A percentile compares a stretch with the other conserved stretches of the same genome.
Evolutionary conservation across 139 green algal species (phyloP).

Genomic region (Chlamydomonas eustigma): DNA sequence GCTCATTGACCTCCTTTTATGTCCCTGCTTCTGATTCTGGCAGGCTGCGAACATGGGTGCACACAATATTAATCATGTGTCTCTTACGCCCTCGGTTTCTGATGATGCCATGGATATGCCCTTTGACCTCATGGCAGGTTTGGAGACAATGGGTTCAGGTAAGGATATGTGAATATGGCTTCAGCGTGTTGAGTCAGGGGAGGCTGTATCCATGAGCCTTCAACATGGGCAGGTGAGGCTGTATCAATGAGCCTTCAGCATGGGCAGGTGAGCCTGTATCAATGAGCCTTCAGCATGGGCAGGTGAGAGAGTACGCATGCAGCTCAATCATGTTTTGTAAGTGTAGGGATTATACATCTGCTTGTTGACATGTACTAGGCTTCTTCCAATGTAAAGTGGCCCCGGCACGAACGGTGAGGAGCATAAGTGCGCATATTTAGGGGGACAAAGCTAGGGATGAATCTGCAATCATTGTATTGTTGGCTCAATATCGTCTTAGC

Average conservation of each 20-base stretch:
- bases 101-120: conserved; percentile 3
- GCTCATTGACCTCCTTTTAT: background rate
- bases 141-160: conserved; percentile 3
- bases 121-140: background rate
- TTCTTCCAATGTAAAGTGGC: too few species aligned
- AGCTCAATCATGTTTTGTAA: background rate
- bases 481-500: too few species aligned
- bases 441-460: too few species aligned
- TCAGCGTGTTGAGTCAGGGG: too few species aligned
- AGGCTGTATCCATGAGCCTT: too few species aligned
- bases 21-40: background rate
- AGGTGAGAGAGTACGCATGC: background rate
- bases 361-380: too few species aligned
- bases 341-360: background rate
- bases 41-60: background rate
- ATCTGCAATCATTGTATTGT: too few species aligned
- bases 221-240: background rate
- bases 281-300: background rate
- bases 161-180: background rate
- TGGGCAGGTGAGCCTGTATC: background rate
- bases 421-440: too few species aligned
- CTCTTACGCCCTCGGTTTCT: background rate
- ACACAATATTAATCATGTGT: background rate
- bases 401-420: too few species aligned
- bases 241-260: background rate